Base-by-base conservation (phyloP, 2,329 filamentous ascomycete species). In the Colletotrichum lupini region DNA sequence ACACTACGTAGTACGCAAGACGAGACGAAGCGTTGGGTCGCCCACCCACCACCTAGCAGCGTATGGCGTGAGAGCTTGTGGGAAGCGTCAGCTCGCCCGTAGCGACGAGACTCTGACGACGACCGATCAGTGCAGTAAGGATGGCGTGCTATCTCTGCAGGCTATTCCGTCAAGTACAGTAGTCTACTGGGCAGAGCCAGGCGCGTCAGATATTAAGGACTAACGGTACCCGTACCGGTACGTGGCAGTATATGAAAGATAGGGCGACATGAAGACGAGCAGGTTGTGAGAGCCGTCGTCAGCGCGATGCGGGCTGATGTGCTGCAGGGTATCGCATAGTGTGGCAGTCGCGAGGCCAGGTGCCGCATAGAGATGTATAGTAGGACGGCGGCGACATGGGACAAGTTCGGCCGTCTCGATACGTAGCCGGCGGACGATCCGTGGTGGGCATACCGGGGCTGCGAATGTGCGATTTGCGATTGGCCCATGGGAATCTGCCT, bases 391-490 rank as follows among this genome's bases (percentile, higher is more conserved):
- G 49, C 52, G n/a, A 42, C 28, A 61, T 66, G 68, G 67, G 46
- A 66, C 56, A 60, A 61, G 61, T 61, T 64, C 37, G 42, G 55
- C 26, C 59, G 64, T 73, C 59, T 73, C 53, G 66, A 69, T 69
- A 46, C 42, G 42, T 28, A 55, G 66, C 37, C 24, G 46, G 71
- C 42, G 46, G 68, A 52, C 56, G 56, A 70, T 62, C 61, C 61
- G 12, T 49, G 49, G 56, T 57, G 68, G 67, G 37, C 35, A 37
- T 46, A n/a, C 22, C 28, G 19, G 22, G 46, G 59, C 32, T 12
- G 30, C 28, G 60, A 35, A 53, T 71, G 66, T 56, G 53, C 26
- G 42, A 37, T 59, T 71, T 63, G 68, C 72, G 72, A 74, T 74
- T 74, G 68, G 72, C 56, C 62, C 22, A 7, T 68, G 52, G 26